phyloP scores from a whole-genome alignment of 148 eudicot species.

The Nepenthes gracilis region DNA sequence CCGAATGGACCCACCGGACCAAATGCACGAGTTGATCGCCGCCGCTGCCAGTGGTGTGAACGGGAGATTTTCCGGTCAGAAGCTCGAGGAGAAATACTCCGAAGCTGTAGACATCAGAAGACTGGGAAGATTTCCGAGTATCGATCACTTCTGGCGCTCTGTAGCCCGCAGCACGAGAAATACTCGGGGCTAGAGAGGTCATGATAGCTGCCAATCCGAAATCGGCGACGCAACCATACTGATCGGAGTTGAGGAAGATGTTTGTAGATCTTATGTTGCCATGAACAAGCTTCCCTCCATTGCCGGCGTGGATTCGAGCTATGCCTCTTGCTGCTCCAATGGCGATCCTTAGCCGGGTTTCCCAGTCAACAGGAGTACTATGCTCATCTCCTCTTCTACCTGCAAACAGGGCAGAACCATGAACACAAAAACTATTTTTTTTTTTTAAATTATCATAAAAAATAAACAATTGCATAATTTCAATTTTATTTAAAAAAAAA shows the following conservation, averaged over 20 bases:
- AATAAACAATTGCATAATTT: too few species aligned
- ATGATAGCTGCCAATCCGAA: conserved; percentile 59
- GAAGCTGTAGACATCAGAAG: conserved; percentile 81
- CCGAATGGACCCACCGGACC: conserved; percentile 79
- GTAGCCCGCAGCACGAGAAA: conserved; percentile 73
- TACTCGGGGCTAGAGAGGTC: conserved; percentile 61
- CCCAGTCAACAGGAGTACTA: conserved; percentile 71
- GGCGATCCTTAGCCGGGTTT: conserved; percentile 54
- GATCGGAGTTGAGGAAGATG: conserved; percentile 52
- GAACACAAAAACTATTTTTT: too few species aligned
- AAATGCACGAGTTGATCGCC: conserved; percentile 60
- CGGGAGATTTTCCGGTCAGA: conserved; percentile 67
- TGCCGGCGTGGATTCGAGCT: conserved; percentile 46
- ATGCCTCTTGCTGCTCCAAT: conserved; percentile 78
- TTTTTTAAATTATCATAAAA: too few species aligned
- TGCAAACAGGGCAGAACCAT: conserved; percentile 10
- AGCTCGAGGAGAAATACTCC: conserved; percentile 81
- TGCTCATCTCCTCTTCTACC: conserved; percentile 54
- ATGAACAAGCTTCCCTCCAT: conserved; percentile 62
- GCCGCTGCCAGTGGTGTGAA: conserved; percentile 45
- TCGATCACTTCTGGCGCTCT: conserved; percentile 85
- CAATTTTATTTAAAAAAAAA: too few species aligned
- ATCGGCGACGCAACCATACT: conserved; percentile 64
- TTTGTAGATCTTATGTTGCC: conserved; percentile 84
- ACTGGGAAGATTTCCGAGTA: conserved; percentile 60